These are phyloP conservation scores for Aspergillus funiculosus DNA, from an alignment of 495 filamentous ascomycete species.

Conservation along the genomic window DNA sequence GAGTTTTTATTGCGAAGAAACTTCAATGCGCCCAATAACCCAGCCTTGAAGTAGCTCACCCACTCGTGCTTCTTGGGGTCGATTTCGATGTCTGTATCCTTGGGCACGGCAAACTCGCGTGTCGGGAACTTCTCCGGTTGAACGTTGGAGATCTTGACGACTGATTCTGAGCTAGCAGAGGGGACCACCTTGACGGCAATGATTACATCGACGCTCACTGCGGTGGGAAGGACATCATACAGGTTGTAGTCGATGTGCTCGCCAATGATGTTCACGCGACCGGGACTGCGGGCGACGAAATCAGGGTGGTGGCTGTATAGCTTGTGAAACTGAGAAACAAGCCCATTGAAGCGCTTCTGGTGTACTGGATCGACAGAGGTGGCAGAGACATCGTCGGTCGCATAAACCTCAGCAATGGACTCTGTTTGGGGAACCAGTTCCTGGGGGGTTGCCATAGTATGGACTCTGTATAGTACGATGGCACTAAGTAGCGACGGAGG, in stretches of 20 bases:
- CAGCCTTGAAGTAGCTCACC: constrained; percentile 98
- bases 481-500: constrained; percentile 4
- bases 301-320: constrained; percentile 65
- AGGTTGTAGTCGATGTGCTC: constrained; percentile 99
- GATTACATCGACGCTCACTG: constrained; percentile 82
- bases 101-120: constrained; percentile 67
- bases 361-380: constrained; percentile 33
- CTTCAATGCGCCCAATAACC: constrained; percentile 73
- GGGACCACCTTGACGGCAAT: constrained; percentile 69
- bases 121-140: constrained; percentile 67
- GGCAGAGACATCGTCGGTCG: constrained; percentile 41
- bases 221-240: constrained; percentile 93
- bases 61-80: constrained; percentile 83
- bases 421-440: constrained; percentile 46
- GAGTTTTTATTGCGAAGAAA: constrained; percentile 63
- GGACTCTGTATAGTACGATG: too few species aligned
- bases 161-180: constrained; percentile 33
- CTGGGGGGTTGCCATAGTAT: constrained; percentile 41
- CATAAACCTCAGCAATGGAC: constrained; percentile 46
- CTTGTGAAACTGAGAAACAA: constrained; percentile 66
- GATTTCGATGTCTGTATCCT: constrained; percentile 65
- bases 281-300: constrained; percentile 85
- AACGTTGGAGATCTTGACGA: constrained; percentile 71
- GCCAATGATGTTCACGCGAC: constrained; percentile 96
- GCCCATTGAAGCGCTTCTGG: constrained; percentile 59